Evolutionary conservation across 2,329 filamentous ascomycete genomes (phyloP), one percentile per base, ranked within the genome.

Genomic region (Xylaria sp.): DNA sequence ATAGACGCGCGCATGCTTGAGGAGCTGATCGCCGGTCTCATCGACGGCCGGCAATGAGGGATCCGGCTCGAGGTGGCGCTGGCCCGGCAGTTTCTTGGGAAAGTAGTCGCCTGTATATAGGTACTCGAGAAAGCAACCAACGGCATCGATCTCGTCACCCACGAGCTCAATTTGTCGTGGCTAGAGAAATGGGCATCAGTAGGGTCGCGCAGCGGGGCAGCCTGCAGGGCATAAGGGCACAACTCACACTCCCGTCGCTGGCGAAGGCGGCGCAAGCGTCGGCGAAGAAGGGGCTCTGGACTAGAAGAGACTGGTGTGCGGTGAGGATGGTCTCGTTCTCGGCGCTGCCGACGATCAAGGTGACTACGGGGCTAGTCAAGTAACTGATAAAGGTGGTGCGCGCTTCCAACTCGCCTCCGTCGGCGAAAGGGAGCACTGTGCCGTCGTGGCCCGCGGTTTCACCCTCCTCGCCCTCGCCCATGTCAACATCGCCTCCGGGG

Each of bases 21-120:
- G 87, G 17, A 97, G 87, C 73, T 94, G 90, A 13, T 89, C 84
- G 67, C 93, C 93, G n/a, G 85, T 86, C 73, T 91, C 84, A 77
- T 97, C 93, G 58, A 91, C 81, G 0, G 78, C 74, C 3, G 90
- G 90, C 11, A 87, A 75, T 7, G 83, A 77, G 0, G 89, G 84
- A 73, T 94, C 90, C 56, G 81, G 75, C 73, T 96, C 91, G 46
- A 96, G 86, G 27, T 83, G 79, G 43, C 87, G 87, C 70, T 88
- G 83, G 54, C 86, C 85, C 15, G 83, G 77, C 13, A 88, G 73
- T 70, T 87, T 86, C 68, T 83, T 83, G 19, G 92, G 91, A 78
- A 94, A 96, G 82, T 97, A 95, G 78, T 96, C 91, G 74, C 85
- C 85, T 1, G 90, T 93, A 78, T 96, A 96, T 54, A 94, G 86